Evolutionary conservation across 345 rosid species (phyloP).

Genomic region (Citrus reticulata): DNA sequence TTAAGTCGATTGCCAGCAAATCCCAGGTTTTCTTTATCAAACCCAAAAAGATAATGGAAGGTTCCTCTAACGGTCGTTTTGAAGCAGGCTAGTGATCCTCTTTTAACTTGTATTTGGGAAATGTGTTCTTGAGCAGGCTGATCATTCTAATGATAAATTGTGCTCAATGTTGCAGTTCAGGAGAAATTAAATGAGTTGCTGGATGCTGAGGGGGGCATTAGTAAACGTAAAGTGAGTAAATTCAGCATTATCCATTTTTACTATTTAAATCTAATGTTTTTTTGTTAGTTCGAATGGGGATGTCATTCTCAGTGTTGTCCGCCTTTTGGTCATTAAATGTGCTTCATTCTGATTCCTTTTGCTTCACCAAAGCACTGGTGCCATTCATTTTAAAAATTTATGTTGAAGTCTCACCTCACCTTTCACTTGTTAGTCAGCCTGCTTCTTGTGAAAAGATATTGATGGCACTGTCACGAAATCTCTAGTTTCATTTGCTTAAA

Average conservation of each 20-base stretch:
- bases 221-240: slow-evolving; percentile 77
- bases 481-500: not conserved
- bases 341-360: not conserved
- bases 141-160: not conserved
- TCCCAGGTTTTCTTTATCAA: slow-evolving; percentile 46
- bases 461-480: not conserved
- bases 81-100: slow-evolving; percentile 63
- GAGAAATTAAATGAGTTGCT: slow-evolving; percentile 94
- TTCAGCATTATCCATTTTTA: slow-evolving; percentile 1
- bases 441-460: not conserved
- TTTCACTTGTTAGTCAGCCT: slow-evolving; percentile 5
- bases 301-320: not conserved
- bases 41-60: slow-evolving; percentile 57
- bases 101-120: not conserved
- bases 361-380: not conserved
- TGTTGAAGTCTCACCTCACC: not conserved
- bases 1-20: slow-evolving; percentile 46
- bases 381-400: not conserved
- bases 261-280: slow-evolving; percentile 1
- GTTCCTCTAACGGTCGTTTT: slow-evolving; percentile 63
- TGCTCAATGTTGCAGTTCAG: slow-evolving; percentile 60
- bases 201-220: slow-evolving; percentile 89
- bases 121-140: not conserved
- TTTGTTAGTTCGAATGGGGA: not conserved
- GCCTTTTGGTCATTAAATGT: not conserved